A percentile compares a stretch with the other conserved stretches of the same genome.
Evolutionary conservation across 2,329 filamentous ascomycete species (phyloP).

Genomic region (Botrytis paeoniae): DNA sequence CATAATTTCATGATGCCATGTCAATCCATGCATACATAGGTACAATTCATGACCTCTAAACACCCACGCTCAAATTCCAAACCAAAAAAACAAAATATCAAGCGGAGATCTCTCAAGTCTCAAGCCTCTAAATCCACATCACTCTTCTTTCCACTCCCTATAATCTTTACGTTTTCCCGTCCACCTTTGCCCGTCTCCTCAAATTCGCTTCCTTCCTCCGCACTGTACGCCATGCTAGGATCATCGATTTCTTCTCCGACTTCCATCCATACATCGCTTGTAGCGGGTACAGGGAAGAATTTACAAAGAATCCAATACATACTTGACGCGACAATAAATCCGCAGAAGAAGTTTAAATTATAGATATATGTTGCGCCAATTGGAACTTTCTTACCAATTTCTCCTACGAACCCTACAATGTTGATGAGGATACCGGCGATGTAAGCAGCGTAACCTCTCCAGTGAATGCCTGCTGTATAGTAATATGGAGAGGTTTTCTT

Average conservation of each 20-base stretch:
- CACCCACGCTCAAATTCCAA: background rate
- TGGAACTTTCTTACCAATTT: slow-evolving; percentile 69
- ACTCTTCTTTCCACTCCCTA: slow-evolving; percentile 3
- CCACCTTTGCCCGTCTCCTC: background rate
- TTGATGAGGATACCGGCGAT: slow-evolving; percentile 83
- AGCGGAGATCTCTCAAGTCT: background rate
- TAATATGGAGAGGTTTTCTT: slow-evolving; percentile 68
- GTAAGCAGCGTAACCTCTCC: slow-evolving; percentile 81
- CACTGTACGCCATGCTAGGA: slow-evolving; percentile 30
- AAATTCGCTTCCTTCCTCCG: slow-evolving; percentile 26
- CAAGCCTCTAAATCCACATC: slow-evolving; percentile 12
- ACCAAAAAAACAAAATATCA: background rate
- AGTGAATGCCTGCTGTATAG: slow-evolving; percentile 71
- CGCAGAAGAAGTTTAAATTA: slow-evolving; percentile 85
- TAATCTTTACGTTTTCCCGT: background rate
- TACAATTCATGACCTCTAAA: background rate
- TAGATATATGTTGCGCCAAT: slow-evolving; percentile 81
- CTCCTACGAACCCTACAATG: slow-evolving; percentile 85
- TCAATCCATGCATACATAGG: background rate
- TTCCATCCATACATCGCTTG: slow-evolving; percentile 74
- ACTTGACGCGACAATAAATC: slow-evolving; percentile 66
- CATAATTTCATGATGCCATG: background rate
- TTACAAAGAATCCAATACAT: slow-evolving; percentile 71
- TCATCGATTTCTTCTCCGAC: slow-evolving; percentile 63
- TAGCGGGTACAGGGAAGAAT: slow-evolving; percentile 69